These are phyloP conservation scores for Rutstroemia sp. DNA, from an alignment of 2,329 filamentous ascomycete species.

Conservation along the genomic window DNA sequence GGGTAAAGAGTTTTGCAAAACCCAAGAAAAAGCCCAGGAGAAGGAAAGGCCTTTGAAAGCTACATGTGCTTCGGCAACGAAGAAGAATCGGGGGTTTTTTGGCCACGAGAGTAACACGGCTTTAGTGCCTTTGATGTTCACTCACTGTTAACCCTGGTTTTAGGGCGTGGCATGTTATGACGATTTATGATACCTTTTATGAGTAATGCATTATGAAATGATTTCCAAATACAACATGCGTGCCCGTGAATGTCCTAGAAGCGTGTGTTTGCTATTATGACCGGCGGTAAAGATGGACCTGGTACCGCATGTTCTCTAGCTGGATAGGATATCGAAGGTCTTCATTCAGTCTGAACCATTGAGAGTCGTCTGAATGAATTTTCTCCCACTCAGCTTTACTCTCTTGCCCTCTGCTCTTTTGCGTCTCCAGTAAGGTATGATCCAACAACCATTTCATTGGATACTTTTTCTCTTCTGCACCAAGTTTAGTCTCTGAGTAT, in stretches of 20 bases:
- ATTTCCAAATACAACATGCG: background rate
- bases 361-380: slow-evolving; percentile 65
- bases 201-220: slow-evolving; percentile 21
- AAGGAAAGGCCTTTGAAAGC: slow-evolving; percentile 11
- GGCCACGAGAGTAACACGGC: slow-evolving; percentile 43
- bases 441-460: slow-evolving; percentile 93
- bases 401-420: slow-evolving; percentile 31
- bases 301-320: slow-evolving; percentile 92
- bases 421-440: slow-evolving; percentile 57
- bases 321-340: slow-evolving; percentile 71
- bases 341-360: slow-evolving; percentile 73
- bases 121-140: slow-evolving; percentile 55
- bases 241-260: background rate
- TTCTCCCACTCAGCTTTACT: slow-evolving; percentile 57
- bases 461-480: slow-evolving; percentile 56
- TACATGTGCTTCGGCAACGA: slow-evolving; percentile 16
- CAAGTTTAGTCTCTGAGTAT: slow-evolving; percentile 76
- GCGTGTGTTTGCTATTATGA: slow-evolving; percentile 16
- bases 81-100: slow-evolving; percentile 19
- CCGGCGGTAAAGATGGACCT: slow-evolving; percentile 72
- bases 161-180: slow-evolving; percentile 1
- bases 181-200: slow-evolving; percentile 3
- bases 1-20: slow-evolving; percentile 41
- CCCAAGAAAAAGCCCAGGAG: slow-evolving; percentile 14
- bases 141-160: slow-evolving; percentile 29